Evolutionary conservation across 306 rosid species (phyloP).

Genomic region (Cercis canadensis): DNA sequence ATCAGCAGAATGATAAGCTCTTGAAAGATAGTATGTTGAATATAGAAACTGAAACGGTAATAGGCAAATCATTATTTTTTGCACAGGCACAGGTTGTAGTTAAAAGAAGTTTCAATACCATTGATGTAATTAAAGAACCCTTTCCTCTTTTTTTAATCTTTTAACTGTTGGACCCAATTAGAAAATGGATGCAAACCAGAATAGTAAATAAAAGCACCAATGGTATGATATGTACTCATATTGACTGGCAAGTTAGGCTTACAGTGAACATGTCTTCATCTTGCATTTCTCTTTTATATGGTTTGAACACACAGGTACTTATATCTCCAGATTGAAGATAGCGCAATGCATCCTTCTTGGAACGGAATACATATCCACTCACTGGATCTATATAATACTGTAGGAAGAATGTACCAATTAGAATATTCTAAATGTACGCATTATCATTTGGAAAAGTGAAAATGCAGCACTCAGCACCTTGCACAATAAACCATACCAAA

Average conservation of each 20-base stretch:
- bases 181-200: slow-evolving; percentile 5
- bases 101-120: too few species aligned
- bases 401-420: slow-evolving; percentile 37
- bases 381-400: slow-evolving; percentile 56
- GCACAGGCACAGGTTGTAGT: too few species aligned
- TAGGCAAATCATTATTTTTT: too few species aligned
- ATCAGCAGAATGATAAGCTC: slow-evolving; percentile 9
- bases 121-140: too few species aligned
- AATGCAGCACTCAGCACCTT: slow-evolving; percentile 1
- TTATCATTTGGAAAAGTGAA: slow-evolving; percentile 18
- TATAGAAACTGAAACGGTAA: too few species aligned
- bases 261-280: slow-evolving; percentile 43
- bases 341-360: slow-evolving; percentile 54
- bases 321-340: slow-evolving; percentile 50
- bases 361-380: slow-evolving; percentile 49
- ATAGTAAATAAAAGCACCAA: slow-evolving; percentile 24
- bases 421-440: slow-evolving; percentile 25
- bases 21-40: background rate
- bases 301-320: slow-evolving; percentile 39
- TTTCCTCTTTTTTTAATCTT: too few species aligned
- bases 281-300: slow-evolving; percentile 38
- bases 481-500: slow-evolving; percentile 8
- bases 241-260: slow-evolving; percentile 31
- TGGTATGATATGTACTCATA: slow-evolving; percentile 12
- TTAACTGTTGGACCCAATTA: too few species aligned